phyloP scores from a whole-genome alignment of 2,329 filamentous ascomycete species.

The Aspergillus clavatus region DNA sequence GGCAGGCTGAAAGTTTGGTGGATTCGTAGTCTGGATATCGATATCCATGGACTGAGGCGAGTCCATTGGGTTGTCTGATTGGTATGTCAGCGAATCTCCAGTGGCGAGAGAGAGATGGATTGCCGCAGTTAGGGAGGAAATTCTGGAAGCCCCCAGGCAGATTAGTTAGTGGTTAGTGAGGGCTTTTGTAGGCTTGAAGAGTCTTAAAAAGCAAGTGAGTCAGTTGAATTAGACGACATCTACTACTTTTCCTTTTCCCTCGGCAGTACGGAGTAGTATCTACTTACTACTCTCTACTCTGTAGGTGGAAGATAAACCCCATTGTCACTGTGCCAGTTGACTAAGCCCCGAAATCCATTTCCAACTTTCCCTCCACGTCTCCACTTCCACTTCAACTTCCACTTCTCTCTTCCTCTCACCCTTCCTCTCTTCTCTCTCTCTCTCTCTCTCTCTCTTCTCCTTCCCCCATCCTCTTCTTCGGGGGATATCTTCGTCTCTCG shows the following conservation, averaged over 20 bases:
- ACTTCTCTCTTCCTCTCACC: conserved; percentile 8
- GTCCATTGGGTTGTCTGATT: not conserved
- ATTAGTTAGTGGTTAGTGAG: too few species aligned
- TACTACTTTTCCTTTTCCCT: too few species aligned
- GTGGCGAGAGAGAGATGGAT: too few species aligned
- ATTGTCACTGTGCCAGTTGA: too few species aligned
- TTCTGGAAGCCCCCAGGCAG: too few species aligned
- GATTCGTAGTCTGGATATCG: not conserved
- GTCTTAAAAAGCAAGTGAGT: too few species aligned
- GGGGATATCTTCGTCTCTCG: conserved; percentile 8
- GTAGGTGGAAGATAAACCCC: too few species aligned
- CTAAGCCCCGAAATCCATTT: not conserved
- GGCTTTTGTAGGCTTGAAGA: too few species aligned
- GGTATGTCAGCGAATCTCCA: not conserved
- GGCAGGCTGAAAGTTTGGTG: not conserved
- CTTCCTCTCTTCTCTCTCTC: conserved; percentile 10
- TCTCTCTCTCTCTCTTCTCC: conserved; percentile 7
- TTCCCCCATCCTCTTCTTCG: conserved; percentile 11
- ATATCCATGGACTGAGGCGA: not conserved
- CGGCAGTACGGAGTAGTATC: too few species aligned
- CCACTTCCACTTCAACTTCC: conserved; percentile 1
- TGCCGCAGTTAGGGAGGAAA: too few species aligned
- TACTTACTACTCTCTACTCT: too few species aligned
- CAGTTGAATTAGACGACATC: too few species aligned
- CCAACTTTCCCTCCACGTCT: conserved; percentile 4